Percentiles rank a stretch among this genome's conserved stretches.
Conservation (phyloP, 768 basidiomycete genomes). For the Pisolithus orientalis region DNA sequence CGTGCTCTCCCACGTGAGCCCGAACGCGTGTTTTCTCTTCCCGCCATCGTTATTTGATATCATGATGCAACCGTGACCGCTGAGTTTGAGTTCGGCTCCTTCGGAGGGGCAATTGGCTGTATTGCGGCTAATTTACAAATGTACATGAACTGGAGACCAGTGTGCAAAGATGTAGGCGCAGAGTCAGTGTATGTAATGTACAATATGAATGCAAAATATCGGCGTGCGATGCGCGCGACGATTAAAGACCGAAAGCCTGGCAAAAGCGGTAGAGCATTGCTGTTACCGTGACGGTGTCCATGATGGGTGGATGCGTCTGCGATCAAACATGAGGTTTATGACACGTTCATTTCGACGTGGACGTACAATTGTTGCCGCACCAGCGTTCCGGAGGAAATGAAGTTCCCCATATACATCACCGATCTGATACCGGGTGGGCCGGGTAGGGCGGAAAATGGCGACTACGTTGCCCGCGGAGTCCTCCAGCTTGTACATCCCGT, state of each 20-base stretch:
- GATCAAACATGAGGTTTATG: conserved; percentile 19
- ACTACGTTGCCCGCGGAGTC: conserved; percentile 64
- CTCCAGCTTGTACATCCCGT: conserved; percentile 46
- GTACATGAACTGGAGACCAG: conserved; percentile 21
- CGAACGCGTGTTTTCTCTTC: conserved; percentile 23
- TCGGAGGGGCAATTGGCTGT: conserved; percentile 17
- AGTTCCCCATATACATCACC: conserved; percentile 85
- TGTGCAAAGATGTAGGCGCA: conserved; percentile 15
- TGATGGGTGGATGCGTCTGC: conserved; percentile 83
- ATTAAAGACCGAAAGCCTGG: conserved; percentile 41
- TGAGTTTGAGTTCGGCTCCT: conserved; percentile 11
- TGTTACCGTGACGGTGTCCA: conserved; percentile 83
- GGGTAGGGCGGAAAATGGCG: conserved; percentile 75
- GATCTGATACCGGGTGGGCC: conserved; percentile 74
- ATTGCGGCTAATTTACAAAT: conserved; percentile 27
- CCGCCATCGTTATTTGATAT: conserved; percentile 10
- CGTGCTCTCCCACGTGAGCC: conserved; percentile 30
- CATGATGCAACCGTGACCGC: conserved; percentile 10
- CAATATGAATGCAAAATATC: conserved; percentile 23
- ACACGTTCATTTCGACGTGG: conserved; percentile 13
- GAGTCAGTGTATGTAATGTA: conserved; percentile 25
- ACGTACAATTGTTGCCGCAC: conserved; percentile 74
- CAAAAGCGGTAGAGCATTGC: conserved; percentile 84
- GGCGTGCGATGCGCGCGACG: conserved; percentile 6
- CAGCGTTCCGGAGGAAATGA: conserved; percentile 73